These are phyloP conservation scores for Candida suzukii DNA, from an alignment of 805 yeast species.

Conservation along the genomic window DNA sequence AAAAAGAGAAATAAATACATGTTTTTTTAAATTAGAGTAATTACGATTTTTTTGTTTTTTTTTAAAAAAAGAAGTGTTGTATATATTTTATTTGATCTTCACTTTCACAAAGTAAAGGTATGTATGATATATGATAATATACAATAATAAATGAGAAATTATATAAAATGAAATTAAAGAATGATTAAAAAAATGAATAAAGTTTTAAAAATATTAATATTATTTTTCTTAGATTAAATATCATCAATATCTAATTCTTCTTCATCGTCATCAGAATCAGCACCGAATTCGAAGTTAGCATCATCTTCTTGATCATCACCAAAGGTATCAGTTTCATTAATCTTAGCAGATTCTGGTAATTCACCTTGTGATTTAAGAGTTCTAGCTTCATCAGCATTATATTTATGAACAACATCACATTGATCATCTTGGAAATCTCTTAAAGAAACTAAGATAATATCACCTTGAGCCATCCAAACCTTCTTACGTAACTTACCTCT, in stretches of 20 bases:
- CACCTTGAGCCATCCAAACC: constrained; percentile 99
- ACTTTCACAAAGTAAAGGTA: too few relatives aligned
- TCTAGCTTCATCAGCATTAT: constrained; percentile 96
- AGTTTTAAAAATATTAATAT: neutral
- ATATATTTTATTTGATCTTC: too few relatives aligned
- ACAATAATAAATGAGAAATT: too few relatives aligned
- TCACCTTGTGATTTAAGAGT: constrained; percentile 93
- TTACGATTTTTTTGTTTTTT: too few relatives aligned
- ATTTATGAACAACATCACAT: constrained; percentile 96
- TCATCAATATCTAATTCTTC: constrained; percentile 91
- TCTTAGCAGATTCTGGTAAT: constrained; percentile 94
- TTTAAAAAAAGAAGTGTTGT: too few relatives aligned
- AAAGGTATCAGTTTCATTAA: constrained; percentile 95
- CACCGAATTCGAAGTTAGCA: constrained; percentile 96
- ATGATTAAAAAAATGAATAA: neutral
- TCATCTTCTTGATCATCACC: constrained; percentile 97
- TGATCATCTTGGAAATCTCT: constrained; percentile 98
- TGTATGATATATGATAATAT: neutral
- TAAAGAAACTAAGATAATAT: constrained; percentile 87
- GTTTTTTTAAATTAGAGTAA: too few relatives aligned
- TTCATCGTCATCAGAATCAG: constrained; percentile 74
- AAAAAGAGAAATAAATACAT: too few relatives aligned
- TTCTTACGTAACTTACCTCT: constrained; percentile 99
- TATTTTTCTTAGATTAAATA: constrained; percentile 40
- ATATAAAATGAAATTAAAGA: neutral